Evolutionary conservation across 1,284 basidiomycete species (phyloP), one percentile per base, ranked within the genome.

Genomic region (Ceratobasidium sp.): DNA sequence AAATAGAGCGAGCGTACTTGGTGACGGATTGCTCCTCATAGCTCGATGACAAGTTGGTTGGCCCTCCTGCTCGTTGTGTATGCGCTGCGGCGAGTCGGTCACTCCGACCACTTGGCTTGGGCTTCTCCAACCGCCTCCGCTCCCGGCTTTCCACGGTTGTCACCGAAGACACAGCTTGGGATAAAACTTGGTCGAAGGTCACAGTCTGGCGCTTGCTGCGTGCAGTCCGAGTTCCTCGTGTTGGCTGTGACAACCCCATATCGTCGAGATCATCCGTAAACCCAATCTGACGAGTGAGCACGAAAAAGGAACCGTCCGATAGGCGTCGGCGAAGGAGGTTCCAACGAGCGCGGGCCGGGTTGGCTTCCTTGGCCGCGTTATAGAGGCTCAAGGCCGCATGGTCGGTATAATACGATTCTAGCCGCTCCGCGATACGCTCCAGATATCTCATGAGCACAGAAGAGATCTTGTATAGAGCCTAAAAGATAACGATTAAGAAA

Each of bases 341-440:
- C 76, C 76, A 77, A 46, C 76, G 76, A 65, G 76, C 76, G 3
- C 76, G 66, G 4, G 76, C 76, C 6, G 76, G 76, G 48, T 77
- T 77, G 10, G 66, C 76, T 46, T 77, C 76, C 18, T 27, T 46
- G 38, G 20, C 50, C 20, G 76, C 66, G 30, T 77, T 44, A 52
- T 77, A 77, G 10, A 77, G 66, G 27, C 30, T 68, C 38, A 77
- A 48, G 4, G 76, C 46, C 20, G 65, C 76, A n/a, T 68, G 65
- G 48, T 77, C 76, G 20, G 76, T 70, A 44, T 77, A 77, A 41
- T 68, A 77, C 16, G 65, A 68, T 27, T 77, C 76, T 14, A 77
- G 65, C 1, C 76, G 76, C 55, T 77, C 76, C 20, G 65, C 76
- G 57, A 77, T 60, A 52, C 76, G 62, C 23, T 67, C 76, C 10